phyloP scores from a whole-genome alignment of 2,329 filamentous ascomycete genomes.

The Ophiocordyceps robertsii region DNA sequence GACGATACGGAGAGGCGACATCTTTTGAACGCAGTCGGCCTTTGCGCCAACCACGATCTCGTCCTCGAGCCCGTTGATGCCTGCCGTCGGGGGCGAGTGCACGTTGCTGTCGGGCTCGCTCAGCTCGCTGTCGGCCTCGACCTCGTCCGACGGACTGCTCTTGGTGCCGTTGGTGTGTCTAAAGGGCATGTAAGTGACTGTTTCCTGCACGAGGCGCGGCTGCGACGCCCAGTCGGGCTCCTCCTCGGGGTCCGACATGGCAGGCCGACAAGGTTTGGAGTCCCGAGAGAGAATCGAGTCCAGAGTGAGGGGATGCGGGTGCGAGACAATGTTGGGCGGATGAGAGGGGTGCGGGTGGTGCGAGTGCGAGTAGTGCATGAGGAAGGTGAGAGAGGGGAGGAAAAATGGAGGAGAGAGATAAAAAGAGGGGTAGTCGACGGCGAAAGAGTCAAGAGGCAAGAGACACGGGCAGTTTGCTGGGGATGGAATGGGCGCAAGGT shows the following conservation, averaged over 20 bases:
- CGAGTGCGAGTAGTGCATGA: too few relatives aligned
- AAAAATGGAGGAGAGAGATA: too few relatives aligned
- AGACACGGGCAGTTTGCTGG: too few relatives aligned
- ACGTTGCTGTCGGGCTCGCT: conserved; percentile 25
- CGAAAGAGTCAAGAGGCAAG: too few relatives aligned
- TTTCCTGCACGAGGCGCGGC: background rate
- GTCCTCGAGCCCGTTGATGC: conserved; percentile 29
- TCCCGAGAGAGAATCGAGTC: background rate
- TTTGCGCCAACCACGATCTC: conserved; percentile 38
- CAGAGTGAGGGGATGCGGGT: too few relatives aligned
- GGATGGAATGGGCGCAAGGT: too few relatives aligned
- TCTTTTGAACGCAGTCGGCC: conserved; percentile 22
- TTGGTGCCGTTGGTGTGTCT: conserved; percentile 16
- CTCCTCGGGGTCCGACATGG: background rate
- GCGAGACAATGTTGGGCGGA: too few relatives aligned
- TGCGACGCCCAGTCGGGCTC: background rate
- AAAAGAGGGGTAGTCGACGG: too few relatives aligned
- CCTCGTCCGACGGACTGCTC: conserved; percentile 20
- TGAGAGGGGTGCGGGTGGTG: too few relatives aligned
- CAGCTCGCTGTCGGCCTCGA: conserved; percentile 27
- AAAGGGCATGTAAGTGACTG: conserved; percentile 10
- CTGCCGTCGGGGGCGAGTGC: conserved; percentile 22
- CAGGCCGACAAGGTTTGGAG: background rate
- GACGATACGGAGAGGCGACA: conserved; percentile 17
- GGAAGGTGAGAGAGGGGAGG: too few relatives aligned